phyloP scores from a whole-genome alignment of 1,284 basidiomycete genomes.

The Cutaneotrichosporon mucoides region DNA sequence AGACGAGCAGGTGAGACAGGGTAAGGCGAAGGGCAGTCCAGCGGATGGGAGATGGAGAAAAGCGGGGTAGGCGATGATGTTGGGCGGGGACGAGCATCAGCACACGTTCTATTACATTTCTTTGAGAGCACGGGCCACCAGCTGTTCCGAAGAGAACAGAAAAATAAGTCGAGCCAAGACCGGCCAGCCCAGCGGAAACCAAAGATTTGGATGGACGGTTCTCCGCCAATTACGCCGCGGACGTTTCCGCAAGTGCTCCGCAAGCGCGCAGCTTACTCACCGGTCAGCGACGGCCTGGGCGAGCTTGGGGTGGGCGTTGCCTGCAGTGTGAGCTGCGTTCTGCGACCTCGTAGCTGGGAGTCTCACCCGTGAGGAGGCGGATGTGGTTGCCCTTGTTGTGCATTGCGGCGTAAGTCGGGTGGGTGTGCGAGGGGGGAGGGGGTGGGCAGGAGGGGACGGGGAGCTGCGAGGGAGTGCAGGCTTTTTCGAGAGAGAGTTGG shows the following conservation, averaged over 20 bases:
- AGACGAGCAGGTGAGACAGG: neutral
- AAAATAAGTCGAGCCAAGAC: too few relatives aligned
- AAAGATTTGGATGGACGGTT: too few relatives aligned
- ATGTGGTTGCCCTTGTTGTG: constrained; percentile 83
- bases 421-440: neutral
- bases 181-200: too few relatives aligned
- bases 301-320: constrained; percentile 97
- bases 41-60: too few relatives aligned
- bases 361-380: constrained; percentile 81
- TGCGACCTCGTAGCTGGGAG: neutral
- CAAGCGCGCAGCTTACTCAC: constrained; percentile 56
- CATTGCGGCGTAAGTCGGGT: constrained; percentile 30
- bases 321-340: constrained; percentile 50
- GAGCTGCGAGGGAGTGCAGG: neutral
- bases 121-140: too few relatives aligned
- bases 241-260: neutral
- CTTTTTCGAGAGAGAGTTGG: neutral
- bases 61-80: constrained; percentile 7
- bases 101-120: neutral
- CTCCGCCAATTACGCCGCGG: neutral
- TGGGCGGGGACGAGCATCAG: constrained; percentile 13
- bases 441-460: neutral
- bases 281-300: constrained; percentile 89
- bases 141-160: too few relatives aligned
- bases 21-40: too few relatives aligned